These are phyloP conservation scores for Jamesozyma lodderae DNA, from an alignment of 805 yeast species.

Conservation along the genomic window DNA sequence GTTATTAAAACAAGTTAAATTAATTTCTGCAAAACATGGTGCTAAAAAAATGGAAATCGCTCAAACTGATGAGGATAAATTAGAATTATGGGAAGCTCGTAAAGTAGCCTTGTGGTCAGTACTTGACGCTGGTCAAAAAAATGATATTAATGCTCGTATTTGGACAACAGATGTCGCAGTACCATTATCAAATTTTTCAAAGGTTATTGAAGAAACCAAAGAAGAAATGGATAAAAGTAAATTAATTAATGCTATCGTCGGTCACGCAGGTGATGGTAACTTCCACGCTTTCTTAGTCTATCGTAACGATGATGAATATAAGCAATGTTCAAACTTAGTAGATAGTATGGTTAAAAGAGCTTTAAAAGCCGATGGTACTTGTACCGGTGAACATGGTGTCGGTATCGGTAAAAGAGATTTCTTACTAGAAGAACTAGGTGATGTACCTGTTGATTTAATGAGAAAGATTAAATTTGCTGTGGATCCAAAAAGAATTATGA, in stretches of 20 bases:
- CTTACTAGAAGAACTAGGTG: conserved; percentile 55
- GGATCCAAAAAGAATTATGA: conserved; percentile 59
- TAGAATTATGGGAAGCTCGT: conserved; percentile 68
- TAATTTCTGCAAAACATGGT: conserved; percentile 46
- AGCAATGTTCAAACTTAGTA: conserved; percentile 41
- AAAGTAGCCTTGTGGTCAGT: conserved; percentile 61
- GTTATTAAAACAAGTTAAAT: conserved; percentile 37
- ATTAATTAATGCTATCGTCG: conserved; percentile 51
- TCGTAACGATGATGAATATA: conserved; percentile 41
- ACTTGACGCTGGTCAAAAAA: conserved; percentile 52
- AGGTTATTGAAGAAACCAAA: conserved; percentile 54
- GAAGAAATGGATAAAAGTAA: conserved; percentile 46
- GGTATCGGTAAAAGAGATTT: conserved; percentile 68
- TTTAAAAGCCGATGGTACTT: conserved; percentile 65
- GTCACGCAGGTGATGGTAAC: conserved; percentile 83
- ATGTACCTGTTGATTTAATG: conserved; percentile 61
- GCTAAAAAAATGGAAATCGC: conserved; percentile 57
- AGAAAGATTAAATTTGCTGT: conserved; percentile 60
- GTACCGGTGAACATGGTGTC: conserved; percentile 83
- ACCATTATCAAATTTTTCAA: conserved; percentile 60
- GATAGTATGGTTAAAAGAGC: conserved; percentile 59
- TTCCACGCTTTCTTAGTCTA: conserved; percentile 62
- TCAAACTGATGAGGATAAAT: conserved; percentile 48
- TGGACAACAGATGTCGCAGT: conserved; percentile 83
- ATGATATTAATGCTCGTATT: conserved; percentile 40